Conservation (phyloP, 208 protist genomes). For the Leishmania braziliensis region DNA sequence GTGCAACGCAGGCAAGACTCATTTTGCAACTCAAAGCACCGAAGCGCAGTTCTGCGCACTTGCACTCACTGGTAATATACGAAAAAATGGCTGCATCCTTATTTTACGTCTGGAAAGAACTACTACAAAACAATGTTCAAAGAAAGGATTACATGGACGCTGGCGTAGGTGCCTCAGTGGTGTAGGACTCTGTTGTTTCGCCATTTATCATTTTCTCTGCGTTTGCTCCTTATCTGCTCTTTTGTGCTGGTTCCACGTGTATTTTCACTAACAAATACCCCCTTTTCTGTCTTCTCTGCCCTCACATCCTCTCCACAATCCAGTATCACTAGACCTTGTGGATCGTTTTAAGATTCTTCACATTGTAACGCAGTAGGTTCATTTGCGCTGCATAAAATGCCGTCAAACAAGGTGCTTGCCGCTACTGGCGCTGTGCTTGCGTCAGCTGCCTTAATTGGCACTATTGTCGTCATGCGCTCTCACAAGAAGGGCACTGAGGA, state of each 20-base stretch:
- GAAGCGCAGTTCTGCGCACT: not conserved
- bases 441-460: constrained; percentile 24
- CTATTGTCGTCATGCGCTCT: constrained; percentile 14
- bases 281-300: not conserved
- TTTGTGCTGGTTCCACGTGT: not conserved
- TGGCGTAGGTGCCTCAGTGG: not conserved
- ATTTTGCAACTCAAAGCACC: not conserved
- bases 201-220: not conserved
- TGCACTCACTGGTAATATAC: not conserved
- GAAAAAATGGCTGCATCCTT: not conserved
- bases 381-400: constrained; percentile 8
- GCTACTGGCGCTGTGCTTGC: constrained; percentile 24
- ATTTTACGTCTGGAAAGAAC: not conserved
- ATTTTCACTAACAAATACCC: not conserved
- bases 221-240: not conserved
- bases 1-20: not conserved
- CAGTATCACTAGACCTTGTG: not conserved
- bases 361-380: not conserved
- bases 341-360: not conserved
- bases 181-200: not conserved
- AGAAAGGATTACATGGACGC: not conserved
- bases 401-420: constrained; percentile 25
- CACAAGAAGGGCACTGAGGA: constrained; percentile 22
- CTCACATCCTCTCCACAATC: not conserved
- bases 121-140: not conserved